Conservation (phyloP, 257 asterid species). For the Fraxinus excelsior region DNA sequence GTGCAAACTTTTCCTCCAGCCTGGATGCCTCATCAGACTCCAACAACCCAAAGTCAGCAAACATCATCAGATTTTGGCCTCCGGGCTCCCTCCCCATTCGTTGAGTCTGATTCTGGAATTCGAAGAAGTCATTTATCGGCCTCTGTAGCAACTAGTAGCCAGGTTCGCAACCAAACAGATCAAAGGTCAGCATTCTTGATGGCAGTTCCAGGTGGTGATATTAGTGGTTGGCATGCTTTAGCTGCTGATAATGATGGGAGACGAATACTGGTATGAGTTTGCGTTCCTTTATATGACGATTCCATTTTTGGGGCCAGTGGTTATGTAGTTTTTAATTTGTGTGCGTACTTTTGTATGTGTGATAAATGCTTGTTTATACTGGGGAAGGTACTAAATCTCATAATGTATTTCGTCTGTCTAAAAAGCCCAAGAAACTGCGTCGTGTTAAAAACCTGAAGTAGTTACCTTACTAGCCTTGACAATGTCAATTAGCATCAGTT, state of each 20-base stretch:
- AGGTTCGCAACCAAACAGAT: constrained; percentile 39
- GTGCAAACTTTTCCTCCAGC: constrained; percentile 37
- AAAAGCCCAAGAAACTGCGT: neutral
- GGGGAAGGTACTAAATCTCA: neutral
- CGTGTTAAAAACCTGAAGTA: neutral
- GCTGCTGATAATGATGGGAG: constrained; percentile 68
- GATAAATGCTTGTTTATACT: neutral
- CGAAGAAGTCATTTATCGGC: constrained; percentile 53
- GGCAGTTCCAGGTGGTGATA: constrained; percentile 50
- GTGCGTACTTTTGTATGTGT: neutral
- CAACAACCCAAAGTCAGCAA: constrained; percentile 46
- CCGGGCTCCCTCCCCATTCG: constrained; percentile 50
- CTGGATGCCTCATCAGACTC: constrained; percentile 60
- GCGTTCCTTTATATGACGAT: constrained; percentile 12
- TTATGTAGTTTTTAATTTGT: constrained; percentile 8
- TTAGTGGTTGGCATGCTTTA: constrained; percentile 57
- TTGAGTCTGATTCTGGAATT: constrained; percentile 52
- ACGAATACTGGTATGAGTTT: constrained; percentile 61
- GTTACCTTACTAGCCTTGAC: neutral
- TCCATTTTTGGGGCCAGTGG: constrained; percentile 12
- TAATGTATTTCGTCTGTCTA: neutral
- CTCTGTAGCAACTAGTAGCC: constrained; percentile 45
- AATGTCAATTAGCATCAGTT: neutral
- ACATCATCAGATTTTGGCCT: constrained; percentile 46
- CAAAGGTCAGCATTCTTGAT: constrained; percentile 47